Evolutionary conservation across 1,139 yeast genomes (phyloP).

Genomic region (Yamadazyma siamensis): DNA sequence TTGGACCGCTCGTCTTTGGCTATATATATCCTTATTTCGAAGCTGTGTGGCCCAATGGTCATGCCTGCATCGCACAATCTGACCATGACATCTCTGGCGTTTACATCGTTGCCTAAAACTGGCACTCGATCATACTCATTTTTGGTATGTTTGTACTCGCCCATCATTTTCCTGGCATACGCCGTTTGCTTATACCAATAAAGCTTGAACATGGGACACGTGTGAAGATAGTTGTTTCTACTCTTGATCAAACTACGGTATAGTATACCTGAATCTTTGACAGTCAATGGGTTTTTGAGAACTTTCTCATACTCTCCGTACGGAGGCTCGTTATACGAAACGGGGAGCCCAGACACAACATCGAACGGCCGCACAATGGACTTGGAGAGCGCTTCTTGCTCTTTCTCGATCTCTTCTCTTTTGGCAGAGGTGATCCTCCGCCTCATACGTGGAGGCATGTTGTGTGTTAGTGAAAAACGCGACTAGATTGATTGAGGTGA

Average conservation of each 20-base stretch:
- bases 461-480: too few relatives aligned
- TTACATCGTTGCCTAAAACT: constrained; percentile 43
- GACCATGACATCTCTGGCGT: constrained; percentile 84
- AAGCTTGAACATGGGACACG: constrained; percentile 67
- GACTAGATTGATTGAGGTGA: too few relatives aligned
- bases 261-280: constrained; percentile 69
- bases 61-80: constrained; percentile 75
- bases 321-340: constrained; percentile 62
- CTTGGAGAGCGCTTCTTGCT: constrained; percentile 40
- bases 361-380: constrained; percentile 62
- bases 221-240: constrained; percentile 66
- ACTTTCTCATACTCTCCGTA: constrained; percentile 45
- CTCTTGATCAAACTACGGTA: constrained; percentile 75
- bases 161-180: constrained; percentile 34
- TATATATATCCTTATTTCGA: constrained; percentile 73
- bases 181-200: constrained; percentile 73
- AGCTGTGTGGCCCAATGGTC: constrained; percentile 78
- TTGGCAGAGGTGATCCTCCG: constrained; percentile 46
- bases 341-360: constrained; percentile 66
- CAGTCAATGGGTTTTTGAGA: constrained; percentile 62
- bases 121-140: constrained; percentile 35
- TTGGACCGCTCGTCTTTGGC: constrained; percentile 68
- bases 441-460: constrained; percentile 48
- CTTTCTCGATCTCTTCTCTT: constrained; percentile 47
- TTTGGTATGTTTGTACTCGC: constrained; percentile 27